Evolutionary conservation across 202 grass and related monocot species (phyloP).

Genomic region (Brachypodium distachyon): DNA sequence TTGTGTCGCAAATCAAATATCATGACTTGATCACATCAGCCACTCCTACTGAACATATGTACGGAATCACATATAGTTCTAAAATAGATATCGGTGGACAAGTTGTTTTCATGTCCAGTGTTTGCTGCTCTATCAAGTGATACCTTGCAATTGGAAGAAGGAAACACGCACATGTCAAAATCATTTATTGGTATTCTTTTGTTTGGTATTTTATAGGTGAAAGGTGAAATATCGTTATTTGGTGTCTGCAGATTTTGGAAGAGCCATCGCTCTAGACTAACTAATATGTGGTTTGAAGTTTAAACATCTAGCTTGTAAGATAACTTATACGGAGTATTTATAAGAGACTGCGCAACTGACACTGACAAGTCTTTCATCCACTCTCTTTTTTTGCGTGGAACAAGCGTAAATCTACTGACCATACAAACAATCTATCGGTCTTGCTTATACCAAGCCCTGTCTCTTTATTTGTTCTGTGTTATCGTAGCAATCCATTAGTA

Average conservation of each 20-base stretch:
- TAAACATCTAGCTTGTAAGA: background rate
- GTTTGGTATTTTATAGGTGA: background rate
- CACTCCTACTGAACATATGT: background rate
- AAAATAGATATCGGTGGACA: background rate
- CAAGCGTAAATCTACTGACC: too few relatives aligned
- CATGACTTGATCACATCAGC: background rate
- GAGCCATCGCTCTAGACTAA: background rate
- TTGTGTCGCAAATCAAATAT: background rate
- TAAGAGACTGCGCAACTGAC: background rate
- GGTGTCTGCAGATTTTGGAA: background rate
- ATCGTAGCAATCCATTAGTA: background rate
- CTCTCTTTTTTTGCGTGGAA: too few relatives aligned
- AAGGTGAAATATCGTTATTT: conserved; percentile 3
- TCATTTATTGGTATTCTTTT: background rate
- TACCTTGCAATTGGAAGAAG: background rate
- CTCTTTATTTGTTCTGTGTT: background rate
- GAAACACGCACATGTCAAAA: background rate
- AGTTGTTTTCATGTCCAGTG: background rate
- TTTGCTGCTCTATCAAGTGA: background rate
- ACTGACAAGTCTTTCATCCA: background rate
- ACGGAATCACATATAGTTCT: background rate
- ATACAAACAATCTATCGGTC: background rate
- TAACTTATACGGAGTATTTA: background rate
- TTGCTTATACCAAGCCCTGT: background rate
- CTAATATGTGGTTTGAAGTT: background rate